Evolutionary conservation across 2,329 filamentous ascomycete species (phyloP).

Genomic region (Teratosphaeria pseudoeucalypti): DNA sequence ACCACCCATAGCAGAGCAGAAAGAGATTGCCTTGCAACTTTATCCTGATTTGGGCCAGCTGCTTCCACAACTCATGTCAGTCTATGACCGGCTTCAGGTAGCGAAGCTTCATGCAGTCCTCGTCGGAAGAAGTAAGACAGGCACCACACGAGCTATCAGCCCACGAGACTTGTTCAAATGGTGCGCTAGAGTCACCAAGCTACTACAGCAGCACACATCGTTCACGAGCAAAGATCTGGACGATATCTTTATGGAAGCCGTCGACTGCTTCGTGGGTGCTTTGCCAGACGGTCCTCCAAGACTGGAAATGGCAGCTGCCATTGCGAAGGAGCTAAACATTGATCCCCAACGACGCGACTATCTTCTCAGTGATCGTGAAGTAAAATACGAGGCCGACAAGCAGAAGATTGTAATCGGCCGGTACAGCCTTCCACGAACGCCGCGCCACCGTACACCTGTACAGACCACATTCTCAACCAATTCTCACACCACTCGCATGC

Average conservation of each 20-base stretch:
- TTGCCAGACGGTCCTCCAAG: constrained; percentile 57
- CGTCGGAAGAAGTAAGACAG: constrained; percentile 42
- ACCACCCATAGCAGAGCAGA: constrained; percentile 59
- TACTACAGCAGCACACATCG: constrained; percentile 52
- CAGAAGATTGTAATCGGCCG: constrained; percentile 20
- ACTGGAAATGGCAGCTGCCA: constrained; percentile 51
- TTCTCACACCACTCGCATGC: constrained; percentile 66
- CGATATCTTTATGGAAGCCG: constrained; percentile 83
- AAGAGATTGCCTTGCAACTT: constrained; percentile 58
- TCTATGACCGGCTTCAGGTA: constrained; percentile 39
- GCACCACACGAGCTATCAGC: constrained; percentile 51
- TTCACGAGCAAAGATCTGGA: constrained; percentile 63
- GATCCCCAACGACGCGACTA: constrained; percentile 72
- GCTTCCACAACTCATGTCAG: constrained; percentile 45
- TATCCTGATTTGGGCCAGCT: constrained; percentile 58
- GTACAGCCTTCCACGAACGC: constrained; percentile 15
- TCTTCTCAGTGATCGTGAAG: constrained; percentile 62
- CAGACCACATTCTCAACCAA: constrained; percentile 75
- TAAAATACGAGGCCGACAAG: constrained; percentile 47
- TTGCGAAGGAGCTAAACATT: constrained; percentile 81
- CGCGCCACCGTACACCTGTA: constrained; percentile 3
- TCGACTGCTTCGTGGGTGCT: constrained; percentile 84
- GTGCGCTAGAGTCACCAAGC: constrained; percentile 63
- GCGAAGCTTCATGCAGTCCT: constrained; percentile 35
- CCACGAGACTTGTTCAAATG: constrained; percentile 82